Conservation (phyloP, 2,329 filamentous ascomycete genomes). For the Talaromyces sp. region DNA sequence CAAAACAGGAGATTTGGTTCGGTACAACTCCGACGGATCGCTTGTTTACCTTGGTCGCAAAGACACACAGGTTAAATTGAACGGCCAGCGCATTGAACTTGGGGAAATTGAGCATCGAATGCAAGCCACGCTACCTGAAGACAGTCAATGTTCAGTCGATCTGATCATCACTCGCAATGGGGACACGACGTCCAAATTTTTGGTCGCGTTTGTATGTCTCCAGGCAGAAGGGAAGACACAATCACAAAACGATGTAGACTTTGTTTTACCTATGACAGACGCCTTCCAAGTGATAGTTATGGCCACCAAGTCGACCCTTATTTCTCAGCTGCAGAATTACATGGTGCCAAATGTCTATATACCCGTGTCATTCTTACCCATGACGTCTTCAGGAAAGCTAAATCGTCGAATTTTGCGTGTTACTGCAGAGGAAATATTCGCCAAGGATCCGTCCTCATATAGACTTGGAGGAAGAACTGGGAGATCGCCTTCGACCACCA, state of each 20-base stretch:
- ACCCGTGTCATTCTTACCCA: constrained; percentile 9
- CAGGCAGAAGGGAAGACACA: constrained; percentile 13
- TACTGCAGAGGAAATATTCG: constrained; percentile 4
- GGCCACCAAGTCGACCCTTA: not conserved
- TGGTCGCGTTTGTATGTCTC: constrained; percentile 12
- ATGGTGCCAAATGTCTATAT: constrained; percentile 14
- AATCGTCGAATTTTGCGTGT: constrained; percentile 11
- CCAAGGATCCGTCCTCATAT: constrained; percentile 8
- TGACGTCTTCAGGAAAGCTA: constrained; percentile 12
- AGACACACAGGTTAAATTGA: constrained; percentile 38
- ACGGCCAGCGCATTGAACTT: constrained; percentile 40
- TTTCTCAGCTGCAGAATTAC: constrained; percentile 9
- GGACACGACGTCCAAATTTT: not conserved
- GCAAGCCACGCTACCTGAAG: constrained; percentile 24
- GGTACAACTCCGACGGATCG: constrained; percentile 35
- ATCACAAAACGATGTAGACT: constrained; percentile 24
- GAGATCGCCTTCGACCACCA: constrained; percentile 7
- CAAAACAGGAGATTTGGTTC: constrained; percentile 29
- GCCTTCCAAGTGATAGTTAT: constrained; percentile 6
- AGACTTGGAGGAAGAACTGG: constrained; percentile 11
- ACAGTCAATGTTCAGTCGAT: constrained; percentile 37
- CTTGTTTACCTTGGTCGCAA: constrained; percentile 27
- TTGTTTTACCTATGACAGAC: constrained; percentile 5
- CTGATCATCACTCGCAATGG: constrained; percentile 8
- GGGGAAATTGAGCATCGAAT: constrained; percentile 33